Conservation (phyloP, 2,329 filamentous ascomycete species). For the Elsinoe batatas region DNA sequence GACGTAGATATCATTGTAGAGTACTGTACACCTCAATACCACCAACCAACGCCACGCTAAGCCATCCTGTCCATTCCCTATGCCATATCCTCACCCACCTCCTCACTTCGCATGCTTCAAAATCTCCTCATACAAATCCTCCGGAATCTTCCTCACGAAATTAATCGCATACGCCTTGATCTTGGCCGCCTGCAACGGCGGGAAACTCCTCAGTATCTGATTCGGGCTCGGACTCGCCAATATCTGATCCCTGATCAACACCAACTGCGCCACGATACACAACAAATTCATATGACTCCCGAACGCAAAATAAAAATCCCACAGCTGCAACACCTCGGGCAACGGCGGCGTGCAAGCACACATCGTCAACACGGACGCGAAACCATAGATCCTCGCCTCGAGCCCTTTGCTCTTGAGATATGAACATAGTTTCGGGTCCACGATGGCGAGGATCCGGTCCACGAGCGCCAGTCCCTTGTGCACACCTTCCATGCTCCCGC, state of each 20-base stretch:
- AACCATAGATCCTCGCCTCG: conserved; percentile 90
- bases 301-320: conserved; percentile 97
- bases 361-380: conserved; percentile 86
- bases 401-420: conserved; percentile 81
- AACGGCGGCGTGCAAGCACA: conserved; percentile 93
- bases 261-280: conserved; percentile 90
- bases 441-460: conserved; percentile 82
- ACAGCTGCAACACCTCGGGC: conserved; percentile 83
- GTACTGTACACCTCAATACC: background rate
- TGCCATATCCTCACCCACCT: conserved; percentile 32
- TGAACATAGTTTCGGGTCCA: conserved; percentile 76
- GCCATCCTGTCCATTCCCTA: background rate
- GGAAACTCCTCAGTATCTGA: conserved; percentile 80
- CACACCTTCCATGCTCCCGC: conserved; percentile 93
- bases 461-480: conserved; percentile 85
- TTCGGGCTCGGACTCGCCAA: conserved; percentile 82
- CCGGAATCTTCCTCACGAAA: conserved; percentile 81
- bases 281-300: conserved; percentile 90
- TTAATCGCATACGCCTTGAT: conserved; percentile 74
- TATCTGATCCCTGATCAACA: conserved; percentile 76
- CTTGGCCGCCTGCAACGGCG: conserved; percentile 69
- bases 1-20: background rate
- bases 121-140: conserved; percentile 83
- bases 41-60: background rate
- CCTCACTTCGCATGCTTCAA: conserved; percentile 69